phyloP scores from a whole-genome alignment of 768 basidiomycete genomes.

The Leucosporidium yakuticum region DNA sequence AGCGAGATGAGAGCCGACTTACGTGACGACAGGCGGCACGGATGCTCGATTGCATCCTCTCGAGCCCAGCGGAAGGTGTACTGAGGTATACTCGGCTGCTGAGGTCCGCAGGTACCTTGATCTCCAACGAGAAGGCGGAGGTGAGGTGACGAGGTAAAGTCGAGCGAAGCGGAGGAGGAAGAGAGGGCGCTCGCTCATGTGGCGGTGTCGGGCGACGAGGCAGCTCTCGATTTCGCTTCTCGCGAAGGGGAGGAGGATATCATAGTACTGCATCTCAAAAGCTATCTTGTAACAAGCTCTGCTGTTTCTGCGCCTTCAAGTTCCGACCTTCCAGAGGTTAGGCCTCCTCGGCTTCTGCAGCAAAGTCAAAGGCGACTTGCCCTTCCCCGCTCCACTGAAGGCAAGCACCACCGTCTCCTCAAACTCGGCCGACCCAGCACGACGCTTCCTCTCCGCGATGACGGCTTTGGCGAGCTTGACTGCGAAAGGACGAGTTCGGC shows the following conservation, averaged over 20 bases:
- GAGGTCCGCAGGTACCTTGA: too few relatives aligned
- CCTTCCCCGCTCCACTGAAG: slow-evolving; percentile 3
- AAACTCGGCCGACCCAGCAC: slow-evolving; percentile 4
- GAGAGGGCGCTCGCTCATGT: too few relatives aligned
- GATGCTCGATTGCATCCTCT: too few relatives aligned
- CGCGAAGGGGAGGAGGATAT: neutral
- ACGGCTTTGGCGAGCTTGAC: slow-evolving; percentile 30
- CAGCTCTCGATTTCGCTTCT: too few relatives aligned
- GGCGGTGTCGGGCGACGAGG: too few relatives aligned
- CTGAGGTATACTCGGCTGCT: too few relatives aligned
- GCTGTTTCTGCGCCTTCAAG: neutral
- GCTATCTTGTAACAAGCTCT: neutral
- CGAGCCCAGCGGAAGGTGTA: too few relatives aligned
- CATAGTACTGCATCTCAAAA: neutral
- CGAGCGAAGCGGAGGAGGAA: too few relatives aligned
- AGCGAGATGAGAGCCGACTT: neutral
- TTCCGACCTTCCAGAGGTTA: slow-evolving; percentile 19
- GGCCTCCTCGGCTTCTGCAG: slow-evolving; percentile 18
- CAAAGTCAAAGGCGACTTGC: neutral
- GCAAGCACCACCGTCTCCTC: slow-evolving; percentile 26
- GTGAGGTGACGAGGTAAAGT: too few relatives aligned
- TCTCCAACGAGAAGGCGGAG: too few relatives aligned
- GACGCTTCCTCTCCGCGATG: slow-evolving; percentile 12
- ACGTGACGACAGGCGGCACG: too few relatives aligned
- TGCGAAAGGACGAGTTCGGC: neutral